Conservation (phyloP, 2,329 filamentous ascomycete species). For the Pleurostoma richardsiae region DNA sequence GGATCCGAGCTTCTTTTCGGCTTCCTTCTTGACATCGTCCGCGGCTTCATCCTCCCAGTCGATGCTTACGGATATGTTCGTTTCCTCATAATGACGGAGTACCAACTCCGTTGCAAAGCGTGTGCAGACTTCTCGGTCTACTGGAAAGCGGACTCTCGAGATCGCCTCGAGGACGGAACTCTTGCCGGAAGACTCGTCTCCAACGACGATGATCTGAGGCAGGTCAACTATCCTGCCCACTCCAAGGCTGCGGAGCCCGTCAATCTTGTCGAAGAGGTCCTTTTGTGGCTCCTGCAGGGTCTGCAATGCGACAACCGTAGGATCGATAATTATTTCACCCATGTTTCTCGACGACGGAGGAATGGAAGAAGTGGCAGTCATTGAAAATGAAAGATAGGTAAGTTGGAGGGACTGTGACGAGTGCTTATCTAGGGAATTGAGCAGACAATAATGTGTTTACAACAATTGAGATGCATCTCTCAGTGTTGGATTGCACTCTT, state of each 20-base stretch:
- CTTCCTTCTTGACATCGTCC: background rate
- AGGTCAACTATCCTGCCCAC: conserved; percentile 40
- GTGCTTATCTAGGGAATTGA: too few species aligned
- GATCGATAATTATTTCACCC: background rate
- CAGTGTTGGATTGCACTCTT: too few species aligned
- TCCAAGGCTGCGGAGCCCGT: conserved; percentile 44
- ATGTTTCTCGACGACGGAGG: background rate
- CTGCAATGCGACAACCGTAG: background rate
- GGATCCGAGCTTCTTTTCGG: background rate
- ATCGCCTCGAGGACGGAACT: conserved; percentile 62
- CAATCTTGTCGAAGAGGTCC: conserved; percentile 44
- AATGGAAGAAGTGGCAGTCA: too few species aligned
- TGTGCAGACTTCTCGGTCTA: conserved; percentile 51
- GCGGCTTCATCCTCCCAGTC: conserved; percentile 19
- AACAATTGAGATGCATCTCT: too few species aligned
- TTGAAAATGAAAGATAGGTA: too few species aligned
- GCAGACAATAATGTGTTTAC: too few species aligned
- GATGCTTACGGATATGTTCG: conserved; percentile 37
- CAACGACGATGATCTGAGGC: conserved; percentile 53
- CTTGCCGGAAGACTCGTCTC: conserved; percentile 57
- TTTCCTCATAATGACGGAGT: conserved; percentile 32
- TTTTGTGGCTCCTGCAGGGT: background rate
- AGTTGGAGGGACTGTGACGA: too few species aligned
- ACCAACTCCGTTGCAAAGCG: conserved; percentile 57
- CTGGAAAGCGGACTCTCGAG: conserved; percentile 53